These are phyloP conservation scores for Candida tetrigidarum DNA, from an alignment of 1,139 yeast species.

Conservation along the genomic window DNA sequence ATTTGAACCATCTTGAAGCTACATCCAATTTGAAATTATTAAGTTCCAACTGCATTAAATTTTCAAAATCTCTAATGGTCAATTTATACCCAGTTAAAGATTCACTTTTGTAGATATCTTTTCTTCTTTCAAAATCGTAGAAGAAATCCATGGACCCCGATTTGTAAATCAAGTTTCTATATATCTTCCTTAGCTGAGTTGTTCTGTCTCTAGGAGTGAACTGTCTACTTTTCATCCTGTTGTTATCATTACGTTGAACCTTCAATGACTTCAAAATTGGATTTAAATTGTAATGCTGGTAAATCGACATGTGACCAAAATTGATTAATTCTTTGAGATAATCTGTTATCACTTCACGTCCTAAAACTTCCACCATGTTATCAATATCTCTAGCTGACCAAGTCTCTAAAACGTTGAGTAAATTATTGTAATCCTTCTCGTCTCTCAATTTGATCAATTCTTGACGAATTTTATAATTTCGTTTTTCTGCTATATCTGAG, in stretches of 20 bases:
- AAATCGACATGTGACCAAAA: constrained; percentile 4
- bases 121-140: constrained; percentile 25
- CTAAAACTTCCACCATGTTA: constrained; percentile 27
- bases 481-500: neutral
- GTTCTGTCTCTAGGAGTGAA: constrained; percentile 9
- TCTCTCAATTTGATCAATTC: constrained; percentile 14
- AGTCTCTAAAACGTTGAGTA: constrained; percentile 13
- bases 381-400: constrained; percentile 29
- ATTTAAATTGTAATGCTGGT: constrained; percentile 7
- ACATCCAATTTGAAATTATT: constrained; percentile 40
- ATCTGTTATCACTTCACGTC: constrained; percentile 26
- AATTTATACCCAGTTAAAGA: constrained; percentile 27
- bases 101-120: constrained; percentile 23
- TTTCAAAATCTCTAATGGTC: constrained; percentile 39
- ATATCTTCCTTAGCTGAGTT: constrained; percentile 30
- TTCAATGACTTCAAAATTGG: constrained; percentile 13
- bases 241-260: too few species aligned
- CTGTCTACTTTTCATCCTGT: neutral
- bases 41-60: constrained; percentile 39
- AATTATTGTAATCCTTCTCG: constrained; percentile 10
- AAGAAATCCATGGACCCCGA: constrained; percentile 22
- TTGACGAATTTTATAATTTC: constrained; percentile 12
- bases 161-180: constrained; percentile 30
- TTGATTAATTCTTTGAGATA: constrained; percentile 11
- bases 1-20: constrained; percentile 44